Percentiles rank a stretch among this genome's conserved stretches.
phyloP scores from a whole-genome alignment of 2,329 filamentous ascomycete species.

The Clarireedia homoeocarpa region DNA sequence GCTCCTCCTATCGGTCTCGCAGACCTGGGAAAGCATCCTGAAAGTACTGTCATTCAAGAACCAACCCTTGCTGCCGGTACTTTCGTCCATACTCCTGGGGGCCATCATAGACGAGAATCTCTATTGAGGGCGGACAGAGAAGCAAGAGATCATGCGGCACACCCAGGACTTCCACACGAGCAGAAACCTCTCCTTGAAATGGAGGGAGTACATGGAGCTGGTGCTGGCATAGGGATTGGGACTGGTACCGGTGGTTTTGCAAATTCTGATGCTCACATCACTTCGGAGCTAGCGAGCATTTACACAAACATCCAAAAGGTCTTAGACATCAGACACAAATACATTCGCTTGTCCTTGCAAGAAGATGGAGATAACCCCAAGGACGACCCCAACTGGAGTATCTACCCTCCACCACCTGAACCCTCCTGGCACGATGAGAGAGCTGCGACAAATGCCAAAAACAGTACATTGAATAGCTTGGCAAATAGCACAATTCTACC shows the following conservation, averaged over 20 bases:
- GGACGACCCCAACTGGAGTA: conserved; percentile 72
- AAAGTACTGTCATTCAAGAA: conserved; percentile 27
- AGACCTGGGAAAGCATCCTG: conserved; percentile 25
- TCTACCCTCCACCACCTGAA: conserved; percentile 87
- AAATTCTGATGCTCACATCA: conserved; percentile 70
- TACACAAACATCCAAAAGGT: conserved; percentile 87
- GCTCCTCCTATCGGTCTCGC: conserved; percentile 24
- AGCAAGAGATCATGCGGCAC: conserved; percentile 36
- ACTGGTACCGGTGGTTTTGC: conserved; percentile 55
- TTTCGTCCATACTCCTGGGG: conserved; percentile 3
- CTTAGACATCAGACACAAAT: conserved; percentile 81
- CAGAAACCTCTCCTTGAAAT: conserved; percentile 42
- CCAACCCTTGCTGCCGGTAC: conserved; percentile 13
- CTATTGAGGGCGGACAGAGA: conserved; percentile 24
- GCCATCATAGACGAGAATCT: conserved; percentile 18
- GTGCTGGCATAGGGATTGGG: conserved; percentile 52
- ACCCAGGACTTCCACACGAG: conserved; percentile 47
- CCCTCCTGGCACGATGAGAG: conserved; percentile 70
- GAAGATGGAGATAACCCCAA: conserved; percentile 78
- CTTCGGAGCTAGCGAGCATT: conserved; percentile 75
- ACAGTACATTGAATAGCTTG: conserved; percentile 42
- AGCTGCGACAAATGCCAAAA: conserved; percentile 25
- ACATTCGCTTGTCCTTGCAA: conserved; percentile 79
- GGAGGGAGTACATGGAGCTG: conserved; percentile 49
- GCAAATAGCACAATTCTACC: conserved; percentile 28